Evolutionary conservation across 2,329 filamentous ascomycete genomes (phyloP), one percentile per base, ranked within the genome.

Genomic region (Aspergillus carbonarius): DNA sequence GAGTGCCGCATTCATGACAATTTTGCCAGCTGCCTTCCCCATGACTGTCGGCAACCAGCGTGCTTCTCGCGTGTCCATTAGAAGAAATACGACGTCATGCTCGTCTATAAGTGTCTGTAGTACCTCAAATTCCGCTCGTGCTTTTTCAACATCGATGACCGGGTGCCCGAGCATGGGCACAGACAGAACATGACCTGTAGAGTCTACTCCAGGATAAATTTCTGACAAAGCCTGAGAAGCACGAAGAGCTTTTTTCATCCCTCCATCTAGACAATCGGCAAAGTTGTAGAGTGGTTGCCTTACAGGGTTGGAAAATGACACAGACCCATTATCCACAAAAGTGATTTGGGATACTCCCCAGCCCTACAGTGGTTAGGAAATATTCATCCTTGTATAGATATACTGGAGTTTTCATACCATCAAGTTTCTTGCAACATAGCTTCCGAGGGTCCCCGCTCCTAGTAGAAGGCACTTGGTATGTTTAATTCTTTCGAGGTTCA

Each of bases 81-180:
- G 84, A n/a, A 99, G 81, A 72, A 99, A 99, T 25, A 99, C 88
- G 17, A 85, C 93, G 71, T 99, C 95, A 70, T 99, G 95, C 25
- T 88, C 85, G 50, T 92, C 83, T 55, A 99, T 88, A 13, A 99
- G 80, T 50, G 81, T 76, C 68, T 90, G 83, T 4, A 99, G 79
- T 62, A 85, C 86, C 58, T 91, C 86, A 68, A 91, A 96, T 52
- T 98, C 90, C 5, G 77, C 78, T 64, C 86, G 87, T 1, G 88
- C 87, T 72, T 85, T 88, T 2, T 79, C 77, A 69, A 89, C 85
- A 63, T 97, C 89, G 18, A 83, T 84, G 57, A 96, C 89, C 0
- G 93, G 90, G 72, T 99, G 95, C 1, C 93, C 95, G 3, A 93
- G 87, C 95, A 99, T 99, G 0, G 95, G 95, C 1, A 99, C 93